These are phyloP conservation scores for Pseudonitzschia delicatissima DNA, from an alignment of 108 stramenopile genomes.

Conservation along the genomic window DNA sequence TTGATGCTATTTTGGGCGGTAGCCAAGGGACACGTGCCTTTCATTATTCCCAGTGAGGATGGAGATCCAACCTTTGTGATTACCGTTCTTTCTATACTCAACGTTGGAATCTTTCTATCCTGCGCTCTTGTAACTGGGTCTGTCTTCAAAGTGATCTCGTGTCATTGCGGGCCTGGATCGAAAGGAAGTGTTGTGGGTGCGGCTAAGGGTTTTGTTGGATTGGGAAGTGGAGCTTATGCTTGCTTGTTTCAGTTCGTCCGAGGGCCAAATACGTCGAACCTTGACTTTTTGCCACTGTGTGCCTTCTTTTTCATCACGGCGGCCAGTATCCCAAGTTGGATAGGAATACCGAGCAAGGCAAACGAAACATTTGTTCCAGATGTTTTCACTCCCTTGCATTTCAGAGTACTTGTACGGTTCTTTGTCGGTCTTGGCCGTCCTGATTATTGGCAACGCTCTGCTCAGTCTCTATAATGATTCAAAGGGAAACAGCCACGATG, in stretches of 20 bases:
- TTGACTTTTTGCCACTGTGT: constrained; percentile 82
- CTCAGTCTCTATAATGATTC: constrained; percentile 29
- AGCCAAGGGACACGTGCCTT: constrained; percentile 10
- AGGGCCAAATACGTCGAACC: constrained; percentile 25
- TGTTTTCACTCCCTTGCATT: constrained; percentile 63
- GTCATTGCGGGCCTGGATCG: constrained; percentile 55
- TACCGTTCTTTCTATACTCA: constrained; percentile 44
- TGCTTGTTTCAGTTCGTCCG: constrained; percentile 62
- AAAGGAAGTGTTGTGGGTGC: constrained; percentile 82
- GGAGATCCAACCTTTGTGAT: constrained; percentile 30
- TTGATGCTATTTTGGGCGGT: constrained; percentile 66
- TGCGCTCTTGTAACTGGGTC: constrained; percentile 74
- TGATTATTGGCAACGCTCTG: constrained; percentile 55
- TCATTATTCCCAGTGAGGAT: not conserved
- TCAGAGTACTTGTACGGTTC: constrained; percentile 65
- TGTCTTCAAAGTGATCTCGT: constrained; percentile 79
- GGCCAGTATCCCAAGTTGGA: constrained; percentile 53
- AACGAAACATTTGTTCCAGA: constrained; percentile 41
- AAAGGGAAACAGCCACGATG: constrained; percentile 4
- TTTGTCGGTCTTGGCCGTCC: constrained; percentile 47
- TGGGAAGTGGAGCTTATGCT: constrained; percentile 49
- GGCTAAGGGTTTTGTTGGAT: constrained; percentile 86
- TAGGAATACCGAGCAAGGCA: constrained; percentile 52
- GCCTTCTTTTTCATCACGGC: constrained; percentile 59
- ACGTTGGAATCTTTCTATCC: constrained; percentile 59